phyloP scores from a whole-genome alignment of 768 basidiomycete species.

The Mycena metata region DNA sequence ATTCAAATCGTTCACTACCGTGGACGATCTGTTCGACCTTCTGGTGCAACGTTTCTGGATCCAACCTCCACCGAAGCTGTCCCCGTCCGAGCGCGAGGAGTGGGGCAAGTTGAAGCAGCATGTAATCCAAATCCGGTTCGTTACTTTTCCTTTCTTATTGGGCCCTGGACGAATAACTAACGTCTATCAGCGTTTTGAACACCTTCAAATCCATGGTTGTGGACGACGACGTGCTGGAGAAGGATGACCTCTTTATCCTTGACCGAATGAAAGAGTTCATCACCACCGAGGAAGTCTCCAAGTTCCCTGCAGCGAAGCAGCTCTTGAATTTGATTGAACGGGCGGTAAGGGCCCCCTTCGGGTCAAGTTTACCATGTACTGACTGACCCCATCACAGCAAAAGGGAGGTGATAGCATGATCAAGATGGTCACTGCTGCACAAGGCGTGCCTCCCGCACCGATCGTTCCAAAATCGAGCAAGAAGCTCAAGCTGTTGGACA shows the following conservation, averaged over 20 bases:
- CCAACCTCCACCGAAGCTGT: conserved; percentile 77
- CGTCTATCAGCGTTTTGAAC: conserved; percentile 79
- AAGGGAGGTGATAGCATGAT: conserved; percentile 67
- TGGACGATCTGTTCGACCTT: conserved; percentile 85
- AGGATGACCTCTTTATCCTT: conserved; percentile 87
- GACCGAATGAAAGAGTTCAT: conserved; percentile 87
- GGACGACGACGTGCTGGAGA: conserved; percentile 86
- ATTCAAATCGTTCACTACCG: conserved; percentile 92
- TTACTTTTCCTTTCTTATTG: conserved; percentile 24
- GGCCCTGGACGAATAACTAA: conserved; percentile 22
- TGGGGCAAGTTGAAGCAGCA: conserved; percentile 92
- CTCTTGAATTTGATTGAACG: conserved; percentile 82
- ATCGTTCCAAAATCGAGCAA: conserved; percentile 79
- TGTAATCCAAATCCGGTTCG: conserved; percentile 88
- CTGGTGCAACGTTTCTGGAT: conserved; percentile 87
- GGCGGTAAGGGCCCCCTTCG: conserved; percentile 65
- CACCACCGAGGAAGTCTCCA: conserved; percentile 71
- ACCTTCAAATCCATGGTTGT: conserved; percentile 91
- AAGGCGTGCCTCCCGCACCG: conserved; percentile 78
- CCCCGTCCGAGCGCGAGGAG: conserved; percentile 71
- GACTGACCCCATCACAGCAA: conserved; percentile 47
- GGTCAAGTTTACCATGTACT: conserved; percentile 21
- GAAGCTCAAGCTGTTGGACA: conserved; percentile 86
- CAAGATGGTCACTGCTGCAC: conserved; percentile 68
- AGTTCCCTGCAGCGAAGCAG: conserved; percentile 80